Evolutionary conservation across 2,329 filamentous ascomycete species (phyloP), one percentile per base, ranked within the genome.

Genomic region (Penicillium thymicola): DNA sequence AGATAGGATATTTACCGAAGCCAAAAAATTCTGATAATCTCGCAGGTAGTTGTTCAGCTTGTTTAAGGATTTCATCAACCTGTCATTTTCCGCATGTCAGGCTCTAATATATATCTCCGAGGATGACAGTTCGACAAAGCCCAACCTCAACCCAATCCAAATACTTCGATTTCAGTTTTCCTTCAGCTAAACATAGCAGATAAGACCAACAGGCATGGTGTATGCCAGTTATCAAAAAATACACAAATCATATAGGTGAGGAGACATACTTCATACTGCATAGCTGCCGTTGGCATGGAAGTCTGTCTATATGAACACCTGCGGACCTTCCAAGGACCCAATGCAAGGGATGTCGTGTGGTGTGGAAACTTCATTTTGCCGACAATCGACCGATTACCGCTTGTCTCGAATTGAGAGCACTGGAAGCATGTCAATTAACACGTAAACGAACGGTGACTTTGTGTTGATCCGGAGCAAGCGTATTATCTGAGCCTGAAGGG

Each of bases 271-370:
- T 46, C 13, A 45, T 23, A 45, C 36, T 37, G 9, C 52, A 32
- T 55, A 40, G 34, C 11, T 34, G n/a, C 27, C 11, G 11, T 32
- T 45, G 53, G 53, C 27, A 55, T 52, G 53, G 18, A 37, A n/a
- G 34, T 18, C 13, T 16, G 34, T 18, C 13, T 16, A 27, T 23
- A 23, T 27, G n/a, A 40, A 37, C 23, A 44, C 11, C 40, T 21
- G 14, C 27, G 1, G 18, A 11, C 43, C 7, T 16, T 45, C 11
- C 30, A 32, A 32, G 14, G 28, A 34, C 13, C 5, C 2, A 18
- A 51, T n/a, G 53, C 40, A 55, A 52, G 53, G 53, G 53, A 7
- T 40, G 25, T 34, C 16, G 21, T 28, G 21, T 27, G n/a, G 21
- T 28, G 21, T 27, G n/a, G 21, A 23, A 25, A n/a, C 14, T 28